Base-by-base conservation (phyloP, 441 rosid genomes). In the Populus tomentosa region DNA sequence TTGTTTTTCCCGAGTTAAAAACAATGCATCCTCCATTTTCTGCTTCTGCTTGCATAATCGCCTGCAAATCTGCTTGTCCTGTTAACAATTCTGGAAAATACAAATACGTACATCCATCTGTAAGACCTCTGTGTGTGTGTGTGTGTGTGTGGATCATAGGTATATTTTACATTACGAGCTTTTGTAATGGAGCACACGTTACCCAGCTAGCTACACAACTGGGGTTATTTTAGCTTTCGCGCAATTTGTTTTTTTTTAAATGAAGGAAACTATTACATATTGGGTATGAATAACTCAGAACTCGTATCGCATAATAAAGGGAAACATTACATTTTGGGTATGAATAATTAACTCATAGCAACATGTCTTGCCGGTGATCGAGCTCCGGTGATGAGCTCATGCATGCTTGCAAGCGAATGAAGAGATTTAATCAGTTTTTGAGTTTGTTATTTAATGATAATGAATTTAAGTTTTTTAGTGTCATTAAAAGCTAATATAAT, bases 401-500 rank as follows among this genome's bases (percentile, higher is more conserved):
- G 56, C 20, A 50, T 50, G 56, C 56, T 14, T 0, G 20, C 56
- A 50, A 14, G 56, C 18, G n/a, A 50, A 50, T 50, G 56, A 50
- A 50, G 20, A 50, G 18, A 14, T 46, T 0, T 38, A 0, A 38
- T 2, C 0, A 38, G 42, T 0, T 38, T 0, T 38, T 38, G 0
- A 38, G 3, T 38, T 9, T 38, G 42, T 2, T 2, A 1, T 36
- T 0, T 7, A 6, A 36, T 7, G 1, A 36, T 28, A 0, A 28
- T 3, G 2, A 2, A 3, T 2, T 28, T 3, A 3, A 28, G 4
- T 2, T 28, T 3, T 28, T 28, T 28, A 2, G 2, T 0, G 4
- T 2, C 0, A 28, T 0, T 28, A 2, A 2, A 28, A 2, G 30
- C 3, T 28, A 1, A 2, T 0, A 2, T 28, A 2, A 0, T 28